These are phyloP conservation scores for Vicia faba DNA, from an alignment of 306 rosid genomes.

Conservation along the genomic window DNA sequence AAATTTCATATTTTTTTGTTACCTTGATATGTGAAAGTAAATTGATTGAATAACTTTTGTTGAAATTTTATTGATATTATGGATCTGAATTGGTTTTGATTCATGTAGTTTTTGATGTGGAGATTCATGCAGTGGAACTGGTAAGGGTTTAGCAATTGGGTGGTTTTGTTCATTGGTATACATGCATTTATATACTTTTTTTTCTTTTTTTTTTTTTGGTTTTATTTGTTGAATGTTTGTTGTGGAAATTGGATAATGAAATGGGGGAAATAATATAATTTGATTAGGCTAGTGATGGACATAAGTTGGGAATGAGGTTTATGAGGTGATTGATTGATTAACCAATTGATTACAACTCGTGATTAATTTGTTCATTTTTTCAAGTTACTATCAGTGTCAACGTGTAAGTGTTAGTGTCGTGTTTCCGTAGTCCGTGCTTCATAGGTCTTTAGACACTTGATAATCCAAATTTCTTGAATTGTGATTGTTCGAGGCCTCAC, in stretches of 20 bases:
- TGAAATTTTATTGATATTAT: slow-evolving; percentile 24
- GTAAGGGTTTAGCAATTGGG: slow-evolving; percentile 15
- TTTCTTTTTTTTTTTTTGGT: background rate
- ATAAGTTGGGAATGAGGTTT: slow-evolving; percentile 23
- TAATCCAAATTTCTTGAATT: background rate
- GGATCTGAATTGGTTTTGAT: slow-evolving; percentile 58
- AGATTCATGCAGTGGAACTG: slow-evolving; percentile 25
- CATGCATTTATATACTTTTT: background rate
- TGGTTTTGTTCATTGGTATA: slow-evolving; percentile 23
- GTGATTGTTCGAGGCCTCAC: background rate
- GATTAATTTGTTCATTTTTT: no score
- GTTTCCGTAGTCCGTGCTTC: no score
- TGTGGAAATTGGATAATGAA: slow-evolving; percentile 13
- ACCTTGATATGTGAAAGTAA: background rate
- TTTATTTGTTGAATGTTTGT: background rate
- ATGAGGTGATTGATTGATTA: background rate
- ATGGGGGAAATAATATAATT: background rate
- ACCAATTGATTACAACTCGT: no score
- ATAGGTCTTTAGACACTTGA: background rate
- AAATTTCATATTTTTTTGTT: background rate
- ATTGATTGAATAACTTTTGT: background rate
- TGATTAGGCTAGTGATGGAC: background rate
- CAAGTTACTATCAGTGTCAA: no score
- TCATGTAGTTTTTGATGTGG: slow-evolving; percentile 33
- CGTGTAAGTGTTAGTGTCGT: no score